Base-by-base conservation (phyloP, 2,329 filamentous ascomycete species). In the Aaosphaeria arxii region DNA sequence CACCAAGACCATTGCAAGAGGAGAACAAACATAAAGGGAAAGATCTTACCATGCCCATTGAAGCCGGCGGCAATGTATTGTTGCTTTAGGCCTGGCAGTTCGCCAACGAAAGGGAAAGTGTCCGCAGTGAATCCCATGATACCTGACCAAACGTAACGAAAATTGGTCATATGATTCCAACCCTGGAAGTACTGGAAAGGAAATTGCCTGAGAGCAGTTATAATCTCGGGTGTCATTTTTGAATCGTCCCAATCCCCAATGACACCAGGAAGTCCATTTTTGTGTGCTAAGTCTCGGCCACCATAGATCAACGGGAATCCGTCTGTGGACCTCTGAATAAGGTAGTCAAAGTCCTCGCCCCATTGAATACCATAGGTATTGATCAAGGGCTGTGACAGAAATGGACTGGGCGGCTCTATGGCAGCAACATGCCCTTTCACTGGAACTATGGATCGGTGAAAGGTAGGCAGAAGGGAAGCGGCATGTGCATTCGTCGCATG, bases 21-120 rank as follows among this genome's bases (percentile, higher is more conserved):
- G 17, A 24, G 17, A 24, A 24, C 82, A 30, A 77, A 79, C 61
- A 82, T 78, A 70, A 82, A 79, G 46, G 81, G 82, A 32, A 82
- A 64, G 1, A 83, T 83, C 84, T 86, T 87, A 0, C 33, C 33
- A 36, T 9, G 13, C 9, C 33, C 33, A 13, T 36, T 36, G 33
- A 11, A 36, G 13, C 33, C 33, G 33, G 33, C 33, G 13, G 9
- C 9, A 11, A 36, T 36, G 33, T 11, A 36, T 36, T 36, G 33
- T 11, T 13, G 9, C 9, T 9, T 9, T 36, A 11, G 9, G 13
- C 33, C 33, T 11, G 33, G 33, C 33, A 36, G 9, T 11, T 9
- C 33, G 33, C 33, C 33, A 9, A 36, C 33, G 33, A 11, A 36
- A 11, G 33, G 33, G 33, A 36, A 36, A 36, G 9, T 13, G 13